phyloP scores from a whole-genome alignment of 2,329 filamentous ascomycete species.

The Ophiocordyceps australis region DNA sequence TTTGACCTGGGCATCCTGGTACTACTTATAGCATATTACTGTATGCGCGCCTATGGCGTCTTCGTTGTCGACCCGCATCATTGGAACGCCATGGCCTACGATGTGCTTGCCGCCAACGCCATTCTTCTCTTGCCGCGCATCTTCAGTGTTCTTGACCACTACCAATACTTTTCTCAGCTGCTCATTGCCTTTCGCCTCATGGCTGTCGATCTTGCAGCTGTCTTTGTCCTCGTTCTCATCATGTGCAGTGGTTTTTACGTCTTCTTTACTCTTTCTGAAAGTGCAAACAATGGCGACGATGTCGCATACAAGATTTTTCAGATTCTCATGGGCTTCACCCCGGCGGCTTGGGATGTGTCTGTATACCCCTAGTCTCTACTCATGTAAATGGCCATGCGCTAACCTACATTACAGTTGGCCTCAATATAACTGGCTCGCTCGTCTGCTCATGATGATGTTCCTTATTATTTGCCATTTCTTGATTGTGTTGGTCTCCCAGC shows the following conservation, averaged over 20 bases:
- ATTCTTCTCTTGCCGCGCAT: constrained; percentile 79
- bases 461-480: constrained; percentile 92
- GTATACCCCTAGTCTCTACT: constrained; percentile 7
- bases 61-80: constrained; percentile 58
- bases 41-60: constrained; percentile 73
- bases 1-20: constrained; percentile 84
- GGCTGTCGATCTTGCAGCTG: constrained; percentile 73
- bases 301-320: constrained; percentile 89
- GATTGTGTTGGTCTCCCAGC: constrained; percentile 40
- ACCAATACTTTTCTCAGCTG: constrained; percentile 88
- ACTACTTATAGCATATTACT: constrained; percentile 76
- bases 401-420: constrained; percentile 31
- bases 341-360: constrained; percentile 80
- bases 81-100: constrained; percentile 75
- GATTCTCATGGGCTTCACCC: constrained; percentile 89
- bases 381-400: constrained; percentile 1
- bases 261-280: constrained; percentile 71
- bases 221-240: constrained; percentile 70
- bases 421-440: constrained; percentile 62
- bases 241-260: constrained; percentile 91
- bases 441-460: constrained; percentile 59
- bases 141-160: constrained; percentile 86
- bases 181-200: constrained; percentile 89
- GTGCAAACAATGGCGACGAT: constrained; percentile 48
- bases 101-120: constrained; percentile 82